Percentiles rank a stretch among this genome's conserved stretches.
phyloP scores from a whole-genome alignment of 2,329 filamentous ascomycete genomes.

The Trichoderma harzianum region DNA sequence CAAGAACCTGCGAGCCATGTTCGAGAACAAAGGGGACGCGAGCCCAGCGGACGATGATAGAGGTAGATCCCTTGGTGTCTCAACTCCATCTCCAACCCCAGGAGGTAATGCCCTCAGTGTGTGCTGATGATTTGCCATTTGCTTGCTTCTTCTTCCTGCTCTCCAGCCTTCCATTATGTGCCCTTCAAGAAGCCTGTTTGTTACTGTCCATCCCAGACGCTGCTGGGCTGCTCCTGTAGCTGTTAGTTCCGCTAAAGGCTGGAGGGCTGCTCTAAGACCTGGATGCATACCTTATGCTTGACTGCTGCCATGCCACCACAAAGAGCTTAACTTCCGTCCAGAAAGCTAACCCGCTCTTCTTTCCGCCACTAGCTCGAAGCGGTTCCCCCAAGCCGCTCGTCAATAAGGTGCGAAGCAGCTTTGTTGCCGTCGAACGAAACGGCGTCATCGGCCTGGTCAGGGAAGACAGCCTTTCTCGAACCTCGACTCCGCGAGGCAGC shows the following conservation, averaged over 20 bases:
- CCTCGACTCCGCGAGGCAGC: conserved; percentile 34
- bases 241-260: conserved; percentile 7
- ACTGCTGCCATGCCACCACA: neutral
- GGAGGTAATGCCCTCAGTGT: conserved; percentile 24
- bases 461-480: conserved; percentile 37
- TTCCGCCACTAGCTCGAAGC: conserved; percentile 29
- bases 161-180: conserved; percentile 50
- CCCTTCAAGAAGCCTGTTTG: conserved; percentile 13
- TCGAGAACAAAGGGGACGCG: conserved; percentile 67
- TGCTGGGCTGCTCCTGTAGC: conserved; percentile 15
- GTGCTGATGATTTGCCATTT: conserved; percentile 12
- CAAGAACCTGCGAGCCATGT: conserved; percentile 74
- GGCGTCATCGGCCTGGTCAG: conserved; percentile 52
- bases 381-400: conserved; percentile 63
- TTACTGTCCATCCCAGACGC: conserved; percentile 13
- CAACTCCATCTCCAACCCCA: conserved; percentile 29
- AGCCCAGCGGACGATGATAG: conserved; percentile 64
- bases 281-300: neutral
- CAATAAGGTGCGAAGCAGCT: conserved; percentile 72
- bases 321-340: neutral
- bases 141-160: conserved; percentile 31
- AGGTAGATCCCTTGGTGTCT: conserved; percentile 62
- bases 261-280: neutral
- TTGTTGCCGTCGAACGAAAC: conserved; percentile 69
- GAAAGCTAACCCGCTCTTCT: conserved; percentile 24